Conservation (phyloP, 805 yeast genomes). For the Myxozyma sirexii region DNA sequence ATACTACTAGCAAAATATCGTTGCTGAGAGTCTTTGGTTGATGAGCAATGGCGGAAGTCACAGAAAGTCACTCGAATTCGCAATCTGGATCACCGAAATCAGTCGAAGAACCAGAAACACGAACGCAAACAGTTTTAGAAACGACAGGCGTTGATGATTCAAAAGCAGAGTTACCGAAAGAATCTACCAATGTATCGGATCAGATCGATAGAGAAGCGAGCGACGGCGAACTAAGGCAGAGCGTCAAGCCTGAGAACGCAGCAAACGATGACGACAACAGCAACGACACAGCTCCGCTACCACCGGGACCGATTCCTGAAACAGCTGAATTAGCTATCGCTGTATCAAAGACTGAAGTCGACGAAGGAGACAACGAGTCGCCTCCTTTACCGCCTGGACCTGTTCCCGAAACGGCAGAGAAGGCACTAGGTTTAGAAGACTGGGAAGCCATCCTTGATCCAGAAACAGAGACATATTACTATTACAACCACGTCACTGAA, state of each 20-base stretch:
- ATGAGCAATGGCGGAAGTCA: not conserved
- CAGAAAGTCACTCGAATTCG: not conserved
- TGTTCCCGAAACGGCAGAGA: slow-evolving; percentile 30
- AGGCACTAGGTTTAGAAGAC: slow-evolving; percentile 32
- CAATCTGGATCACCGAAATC: not conserved
- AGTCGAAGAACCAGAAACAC: not conserved
- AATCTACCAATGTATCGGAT: not conserved
- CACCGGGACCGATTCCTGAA: not conserved
- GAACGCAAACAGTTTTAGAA: not conserved
- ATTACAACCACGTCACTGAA: slow-evolving; percentile 36
- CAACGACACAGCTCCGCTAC: not conserved
- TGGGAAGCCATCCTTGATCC: slow-evolving; percentile 39
- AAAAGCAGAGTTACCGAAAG: not conserved
- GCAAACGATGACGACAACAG: slow-evolving; percentile 1
- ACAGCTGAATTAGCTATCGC: not conserved
- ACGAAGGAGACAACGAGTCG: slow-evolving; percentile 12
- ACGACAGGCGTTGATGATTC: not conserved
- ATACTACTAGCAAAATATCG: too few species aligned
- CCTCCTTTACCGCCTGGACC: slow-evolving; percentile 36
- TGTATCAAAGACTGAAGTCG: not conserved
- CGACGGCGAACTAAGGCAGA: not conserved
- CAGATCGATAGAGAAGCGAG: not conserved
- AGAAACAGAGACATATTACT: slow-evolving; percentile 33
- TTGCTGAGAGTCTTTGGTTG: too few species aligned
- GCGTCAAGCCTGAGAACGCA: not conserved